These are phyloP conservation scores for Candida vaughaniae DNA, from an alignment of 805 yeast species.

Conservation along the genomic window DNA sequence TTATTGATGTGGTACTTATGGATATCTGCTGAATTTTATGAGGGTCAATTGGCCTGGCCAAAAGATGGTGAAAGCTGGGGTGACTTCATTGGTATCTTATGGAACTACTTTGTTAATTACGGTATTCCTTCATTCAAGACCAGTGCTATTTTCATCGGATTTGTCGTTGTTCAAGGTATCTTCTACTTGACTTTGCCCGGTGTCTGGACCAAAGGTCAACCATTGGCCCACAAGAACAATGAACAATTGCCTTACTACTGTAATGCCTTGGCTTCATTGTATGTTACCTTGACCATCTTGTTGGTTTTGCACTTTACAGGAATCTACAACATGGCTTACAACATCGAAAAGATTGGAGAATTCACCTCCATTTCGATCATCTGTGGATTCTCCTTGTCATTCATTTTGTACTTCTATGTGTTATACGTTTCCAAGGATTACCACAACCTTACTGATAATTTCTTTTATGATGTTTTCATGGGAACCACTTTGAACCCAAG, in stretches of 20 bases:
- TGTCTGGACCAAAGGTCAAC: constrained; percentile 92
- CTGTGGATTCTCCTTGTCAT: constrained; percentile 69
- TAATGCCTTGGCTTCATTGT: constrained; percentile 86
- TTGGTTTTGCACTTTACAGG: constrained; percentile 70
- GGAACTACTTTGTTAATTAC: constrained; percentile 44
- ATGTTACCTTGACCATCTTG: constrained; percentile 59
- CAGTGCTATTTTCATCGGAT: constrained; percentile 70
- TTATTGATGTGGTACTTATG: constrained; percentile 95
- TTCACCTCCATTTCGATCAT: constrained; percentile 90
- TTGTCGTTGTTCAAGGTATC: constrained; percentile 63
- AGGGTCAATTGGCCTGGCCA: constrained; percentile 74
- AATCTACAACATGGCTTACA: constrained; percentile 67
- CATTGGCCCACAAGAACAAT: constrained; percentile 75
- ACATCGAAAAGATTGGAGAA: constrained; percentile 82
- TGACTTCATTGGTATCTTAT: constrained; percentile 45
- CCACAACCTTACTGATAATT: constrained; percentile 89
- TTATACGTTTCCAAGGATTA: constrained; percentile 67
- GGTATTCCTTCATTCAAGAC: constrained; percentile 62
- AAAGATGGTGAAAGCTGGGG: constrained; percentile 51
- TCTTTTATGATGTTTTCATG: constrained; percentile 88
- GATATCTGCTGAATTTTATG: constrained; percentile 80
- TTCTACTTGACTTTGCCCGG: constrained; percentile 90
- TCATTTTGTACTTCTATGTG: constrained; percentile 69
- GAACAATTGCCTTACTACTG: constrained; percentile 89
- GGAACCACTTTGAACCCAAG: constrained; percentile 98